Evolutionary conservation across 2,329 filamentous ascomycete genomes (phyloP).

Genomic region (Hortaea sp.): DNA sequence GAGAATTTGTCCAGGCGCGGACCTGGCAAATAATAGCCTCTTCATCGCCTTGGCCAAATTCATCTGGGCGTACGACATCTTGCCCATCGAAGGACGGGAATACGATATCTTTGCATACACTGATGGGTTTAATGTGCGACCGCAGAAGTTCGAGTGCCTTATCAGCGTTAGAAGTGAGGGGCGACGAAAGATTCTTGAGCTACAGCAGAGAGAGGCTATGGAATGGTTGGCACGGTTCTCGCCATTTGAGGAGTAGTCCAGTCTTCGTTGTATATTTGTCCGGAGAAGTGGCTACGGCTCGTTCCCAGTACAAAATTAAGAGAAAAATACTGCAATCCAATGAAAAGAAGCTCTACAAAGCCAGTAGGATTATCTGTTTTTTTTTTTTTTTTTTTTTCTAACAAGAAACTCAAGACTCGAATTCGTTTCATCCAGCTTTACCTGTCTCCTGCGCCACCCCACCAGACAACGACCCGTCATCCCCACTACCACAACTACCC

Average conservation of each 20-base stretch:
- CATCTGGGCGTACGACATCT: conserved; percentile 39
- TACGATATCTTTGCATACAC: conserved; percentile 33
- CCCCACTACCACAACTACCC: neutral
- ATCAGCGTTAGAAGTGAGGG: conserved; percentile 24
- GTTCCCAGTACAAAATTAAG: too few species aligned
- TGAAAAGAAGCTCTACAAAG: too few species aligned
- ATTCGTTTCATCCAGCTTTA: too few species aligned
- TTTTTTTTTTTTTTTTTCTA: too few species aligned
- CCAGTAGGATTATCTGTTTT: too few species aligned
- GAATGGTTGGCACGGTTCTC: conserved; percentile 26
- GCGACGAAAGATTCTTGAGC: conserved; percentile 21
- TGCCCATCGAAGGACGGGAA: conserved; percentile 18
- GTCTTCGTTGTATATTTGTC: neutral
- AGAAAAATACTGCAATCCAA: too few species aligned
- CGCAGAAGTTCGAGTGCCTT: conserved; percentile 26
- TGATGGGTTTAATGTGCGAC: conserved; percentile 32
- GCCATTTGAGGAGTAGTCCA: conserved; percentile 18
- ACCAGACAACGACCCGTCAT: neutral
- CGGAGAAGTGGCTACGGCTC: neutral
- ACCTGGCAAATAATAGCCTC: conserved; percentile 42
- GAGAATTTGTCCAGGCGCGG: conserved; percentile 40
- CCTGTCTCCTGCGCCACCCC: too few species aligned
- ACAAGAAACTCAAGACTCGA: too few species aligned
- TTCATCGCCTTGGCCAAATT: conserved; percentile 25
- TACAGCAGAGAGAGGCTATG: conserved; percentile 22